Conservation (phyloP, 1,139 yeast genomes). For the Scheffersomyces illinoinensis region DNA sequence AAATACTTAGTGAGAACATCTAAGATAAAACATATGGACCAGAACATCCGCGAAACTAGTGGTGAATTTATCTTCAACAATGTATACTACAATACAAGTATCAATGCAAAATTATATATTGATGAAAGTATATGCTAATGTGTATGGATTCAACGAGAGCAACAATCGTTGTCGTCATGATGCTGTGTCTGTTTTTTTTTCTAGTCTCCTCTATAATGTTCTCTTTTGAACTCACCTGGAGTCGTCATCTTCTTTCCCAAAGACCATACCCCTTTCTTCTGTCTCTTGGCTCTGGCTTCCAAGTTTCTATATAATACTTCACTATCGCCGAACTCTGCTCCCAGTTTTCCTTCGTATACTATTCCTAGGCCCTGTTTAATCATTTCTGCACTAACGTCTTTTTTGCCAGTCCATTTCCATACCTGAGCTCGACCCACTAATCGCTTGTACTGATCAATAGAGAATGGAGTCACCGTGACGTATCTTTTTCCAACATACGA, state of each 20-base stretch:
- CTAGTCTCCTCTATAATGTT: slow-evolving; percentile 7
- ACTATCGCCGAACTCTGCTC: slow-evolving; percentile 84
- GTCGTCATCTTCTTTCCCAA: slow-evolving; percentile 54
- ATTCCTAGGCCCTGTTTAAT: slow-evolving; percentile 78
- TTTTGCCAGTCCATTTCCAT: slow-evolving; percentile 71
- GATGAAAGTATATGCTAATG: not conserved
- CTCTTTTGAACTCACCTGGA: slow-evolving; percentile 79
- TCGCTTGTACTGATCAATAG: slow-evolving; percentile 85
- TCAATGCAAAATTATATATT: not conserved
- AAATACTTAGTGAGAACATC: no score
- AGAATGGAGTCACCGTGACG: slow-evolving; percentile 74
- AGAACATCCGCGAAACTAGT: not conserved
- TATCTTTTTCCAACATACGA: slow-evolving; percentile 60
- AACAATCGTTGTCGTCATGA: not conserved
- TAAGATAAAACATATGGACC: not conserved
- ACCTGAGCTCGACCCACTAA: slow-evolving; percentile 81
- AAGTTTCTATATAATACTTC: slow-evolving; percentile 58
- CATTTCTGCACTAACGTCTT: slow-evolving; percentile 88
- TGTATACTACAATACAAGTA: no score
- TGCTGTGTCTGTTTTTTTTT: not conserved
- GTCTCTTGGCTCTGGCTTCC: slow-evolving; percentile 60
- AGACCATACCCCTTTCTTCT: slow-evolving; percentile 73
- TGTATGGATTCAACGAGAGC: not conserved
- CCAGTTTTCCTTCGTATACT: slow-evolving; percentile 78
- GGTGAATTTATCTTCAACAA: not conserved